Base-by-base conservation (phyloP, 106 monocot species). In the Ottelia alismoides region DNA sequence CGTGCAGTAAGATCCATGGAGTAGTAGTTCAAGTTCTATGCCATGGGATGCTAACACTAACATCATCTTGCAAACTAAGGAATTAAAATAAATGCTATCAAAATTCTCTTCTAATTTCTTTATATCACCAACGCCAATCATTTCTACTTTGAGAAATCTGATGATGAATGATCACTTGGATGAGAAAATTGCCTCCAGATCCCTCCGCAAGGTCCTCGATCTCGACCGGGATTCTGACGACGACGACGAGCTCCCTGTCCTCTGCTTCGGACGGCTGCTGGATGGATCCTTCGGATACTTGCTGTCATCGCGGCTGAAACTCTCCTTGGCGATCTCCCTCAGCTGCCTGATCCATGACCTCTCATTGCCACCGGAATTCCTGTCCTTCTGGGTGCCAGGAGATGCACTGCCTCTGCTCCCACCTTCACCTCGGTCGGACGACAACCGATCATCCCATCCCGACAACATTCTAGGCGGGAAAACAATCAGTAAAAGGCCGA, bases 141-240 rank as follows among this genome's bases (percentile, higher is more conserved):
- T n/a, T n/a, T n/a, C n/a, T n/a, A n/a, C n/a, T n/a, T n/a, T n/a
- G n/a, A n/a, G n/a, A n/a, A n/a, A n/a, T n/a, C n/a, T n/a, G n/a
- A n/a, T n/a, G n/a, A n/a, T n/a, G n/a, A n/a, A n/a, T n/a, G n/a
- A n/a, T n/a, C n/a, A n/a, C n/a, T n/a, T 86, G 28, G 80, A 70
- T 11, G 93, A 80, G 68, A 93, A 93, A 65, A 93, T 88, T 10
- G 75, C 66, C 71, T 93, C 93, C 49, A 88, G 57, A 72, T 88
- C 93, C 58, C 78, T 88, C 51, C 88, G 62, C 52, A 93, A 45
- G 0, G 72, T 70, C 52, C 53, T 82, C 1, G 78, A 48, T 61
- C 67, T 82, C 25, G 74, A 51, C 40, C 62, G 84, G 56, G 28
- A 27, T 57, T 86, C 86, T 3, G 86, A 76, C 21, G 92, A 56